phyloP scores from a whole-genome alignment of 1,139 yeast genomes.

The Saccharomyces pastorianus region DNA sequence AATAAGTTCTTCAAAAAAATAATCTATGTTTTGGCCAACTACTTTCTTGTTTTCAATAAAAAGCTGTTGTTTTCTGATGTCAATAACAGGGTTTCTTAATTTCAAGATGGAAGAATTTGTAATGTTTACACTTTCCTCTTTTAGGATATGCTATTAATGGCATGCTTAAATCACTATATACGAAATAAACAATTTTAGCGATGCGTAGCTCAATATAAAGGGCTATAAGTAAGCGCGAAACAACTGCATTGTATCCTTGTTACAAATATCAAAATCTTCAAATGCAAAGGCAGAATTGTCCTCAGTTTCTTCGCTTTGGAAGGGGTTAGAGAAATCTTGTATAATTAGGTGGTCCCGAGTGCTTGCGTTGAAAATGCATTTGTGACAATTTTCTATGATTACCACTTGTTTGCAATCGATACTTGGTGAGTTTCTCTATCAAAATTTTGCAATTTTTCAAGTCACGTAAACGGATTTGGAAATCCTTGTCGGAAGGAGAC shows the following conservation, averaged over 20 bases:
- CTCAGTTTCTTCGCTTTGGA: neutral
- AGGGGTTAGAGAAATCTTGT: neutral
- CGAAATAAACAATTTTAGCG: neutral
- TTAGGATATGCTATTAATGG: constrained; percentile 4
- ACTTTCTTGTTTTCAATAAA: neutral
- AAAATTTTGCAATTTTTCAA: constrained; percentile 14
- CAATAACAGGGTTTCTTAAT: neutral
- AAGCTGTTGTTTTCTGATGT: neutral
- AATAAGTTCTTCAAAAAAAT: neutral
- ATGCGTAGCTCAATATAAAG: neutral
- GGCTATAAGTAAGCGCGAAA: neutral
- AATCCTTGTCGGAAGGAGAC: constrained; percentile 7
- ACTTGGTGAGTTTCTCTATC: constrained; percentile 4
- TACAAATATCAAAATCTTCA: constrained; percentile 1
- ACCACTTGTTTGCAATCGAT: constrained; percentile 12
- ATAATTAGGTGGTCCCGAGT: constrained; percentile 4
- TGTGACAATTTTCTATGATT: constrained; percentile 16
- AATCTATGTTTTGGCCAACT: neutral
- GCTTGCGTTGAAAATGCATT: constrained; percentile 14
- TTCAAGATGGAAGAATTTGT: neutral
- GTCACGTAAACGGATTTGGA: constrained; percentile 20
- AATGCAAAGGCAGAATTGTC: neutral
- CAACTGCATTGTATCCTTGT: constrained; percentile 2
- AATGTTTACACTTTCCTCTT: constrained; percentile 8
- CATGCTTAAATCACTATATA: neutral